Evolutionary conservation across 768 basidiomycete genomes (phyloP).

Genomic region (Tulasnella sp.): DNA sequence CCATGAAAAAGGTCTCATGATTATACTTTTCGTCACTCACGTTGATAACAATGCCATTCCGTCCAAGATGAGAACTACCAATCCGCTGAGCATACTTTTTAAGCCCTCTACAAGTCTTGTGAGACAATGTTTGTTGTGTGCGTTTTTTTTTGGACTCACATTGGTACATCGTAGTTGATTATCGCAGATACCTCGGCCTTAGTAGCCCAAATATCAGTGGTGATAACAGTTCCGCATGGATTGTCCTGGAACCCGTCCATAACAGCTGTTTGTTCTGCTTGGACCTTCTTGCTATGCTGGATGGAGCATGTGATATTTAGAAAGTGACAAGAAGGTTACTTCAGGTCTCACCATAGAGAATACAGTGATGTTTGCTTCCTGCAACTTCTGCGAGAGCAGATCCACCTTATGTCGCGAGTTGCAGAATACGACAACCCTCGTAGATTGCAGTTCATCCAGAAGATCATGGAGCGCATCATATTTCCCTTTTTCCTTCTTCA

Average conservation of each 20-base stretch:
- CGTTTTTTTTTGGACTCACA: too few species aligned
- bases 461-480: constrained; percentile 37
- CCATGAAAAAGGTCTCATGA: too few species aligned
- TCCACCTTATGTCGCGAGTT: constrained; percentile 37
- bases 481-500: constrained; percentile 42
- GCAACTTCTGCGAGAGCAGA: constrained; percentile 38
- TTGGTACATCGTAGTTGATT: constrained; percentile 33
- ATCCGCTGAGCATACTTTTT: too few species aligned
- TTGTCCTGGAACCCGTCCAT: constrained; percentile 31
- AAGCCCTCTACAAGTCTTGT: too few species aligned
- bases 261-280: constrained; percentile 30
- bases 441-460: constrained; percentile 38
- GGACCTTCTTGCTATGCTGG: constrained; percentile 29
- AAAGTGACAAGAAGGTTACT: background rate
- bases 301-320: background rate
- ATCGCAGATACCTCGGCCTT: constrained; percentile 36
- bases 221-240: constrained; percentile 28
- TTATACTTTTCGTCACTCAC: too few species aligned
- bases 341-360: constrained; percentile 19
- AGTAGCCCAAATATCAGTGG: constrained; percentile 34
- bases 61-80: too few species aligned
- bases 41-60: too few species aligned
- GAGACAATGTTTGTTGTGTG: too few species aligned
- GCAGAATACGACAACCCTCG: constrained; percentile 40
- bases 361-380: constrained; percentile 35